Base-by-base conservation (phyloP, 2,329 filamentous ascomycete genomes). In the Fusarium chlamydosporum region DNA sequence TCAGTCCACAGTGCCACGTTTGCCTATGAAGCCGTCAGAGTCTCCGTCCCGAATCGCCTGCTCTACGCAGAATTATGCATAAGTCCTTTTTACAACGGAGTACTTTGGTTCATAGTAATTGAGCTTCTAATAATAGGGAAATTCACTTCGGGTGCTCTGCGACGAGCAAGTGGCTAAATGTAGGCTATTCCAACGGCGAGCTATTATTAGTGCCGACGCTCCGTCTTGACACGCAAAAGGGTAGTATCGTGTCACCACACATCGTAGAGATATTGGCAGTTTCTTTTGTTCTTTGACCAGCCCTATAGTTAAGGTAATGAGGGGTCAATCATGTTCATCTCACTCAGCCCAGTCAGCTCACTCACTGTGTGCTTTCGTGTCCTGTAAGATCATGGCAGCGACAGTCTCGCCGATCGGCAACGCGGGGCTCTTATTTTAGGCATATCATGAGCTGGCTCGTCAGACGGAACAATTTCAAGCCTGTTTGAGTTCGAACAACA, bases 301-400 rank as follows among this genome's bases (percentile, higher is more conserved):
- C 23, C 23, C 23, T 23, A 23, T 23, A 23, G 4, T 23, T 1
- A 6, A 23, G 23, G 27, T 9, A 27, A 27, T 12, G 20, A 27
- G 20, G 41, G 20, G 23, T 27, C 16, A 23, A 3, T 27, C 26
- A 16, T 27, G n/a, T 16, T 12, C 23, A 43, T 46, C 27, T 46
- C 43, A 46, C 43, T 46, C 27, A 33, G 43, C 27, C 18, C 27
- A 13, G 45, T 48, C 45, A 34, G 31, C 45, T 48, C 20, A 34
- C 20, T 27, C 40, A 42, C 40, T 26, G 40, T 42, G 40, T 42
- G 40, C 23, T 15, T 34, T 34, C 15, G 18, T 9, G 4, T 2
- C 45, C 45, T 20, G 31, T 48, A 16, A 34, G 45, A 23, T 48
- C 13, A 8, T 15, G 31, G 7, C 15, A 48, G 45, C 45, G 45